These are phyloP conservation scores for Phialocephala sp. DNA, from an alignment of 2,329 filamentous ascomycete genomes.

Conservation along the genomic window DNA sequence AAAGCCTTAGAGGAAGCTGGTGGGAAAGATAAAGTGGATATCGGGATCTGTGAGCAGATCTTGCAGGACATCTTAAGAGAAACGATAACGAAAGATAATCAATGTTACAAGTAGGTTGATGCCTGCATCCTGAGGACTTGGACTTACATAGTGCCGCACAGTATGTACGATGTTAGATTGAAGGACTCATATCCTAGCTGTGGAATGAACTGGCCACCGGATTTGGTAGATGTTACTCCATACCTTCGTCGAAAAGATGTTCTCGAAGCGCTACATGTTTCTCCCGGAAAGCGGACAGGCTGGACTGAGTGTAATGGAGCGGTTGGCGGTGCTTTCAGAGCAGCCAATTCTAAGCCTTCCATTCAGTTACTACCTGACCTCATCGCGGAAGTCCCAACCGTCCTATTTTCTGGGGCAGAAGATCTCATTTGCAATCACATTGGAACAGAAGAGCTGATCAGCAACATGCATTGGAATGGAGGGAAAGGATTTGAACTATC, in stretches of 20 bases:
- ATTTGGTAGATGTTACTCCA: conserved; percentile 76
- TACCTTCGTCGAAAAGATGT: conserved; percentile 89
- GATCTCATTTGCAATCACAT: conserved; percentile 98
- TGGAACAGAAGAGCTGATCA: conserved; percentile 89
- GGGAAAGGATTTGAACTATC: conserved; percentile 89
- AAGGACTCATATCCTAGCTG: conserved; percentile 81
- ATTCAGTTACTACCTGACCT: conserved; percentile 78
- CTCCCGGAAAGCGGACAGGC: conserved; percentile 79
- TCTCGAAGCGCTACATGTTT: conserved; percentile 79
- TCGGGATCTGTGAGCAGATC: conserved; percentile 75
- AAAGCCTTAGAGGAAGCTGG: conserved; percentile 63
- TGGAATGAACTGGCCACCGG: conserved; percentile 98
- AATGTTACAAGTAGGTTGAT: conserved; percentile 69
- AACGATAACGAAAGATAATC: conserved; percentile 52
- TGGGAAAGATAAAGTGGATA: conserved; percentile 68
- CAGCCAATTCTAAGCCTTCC: conserved; percentile 73
- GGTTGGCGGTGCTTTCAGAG: conserved; percentile 75
- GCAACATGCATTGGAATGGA: conserved; percentile 89
- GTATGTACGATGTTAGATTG: conserved; percentile 93
- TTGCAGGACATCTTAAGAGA: conserved; percentile 73
- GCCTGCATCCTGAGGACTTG: background rate
- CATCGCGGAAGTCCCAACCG: conserved; percentile 75
- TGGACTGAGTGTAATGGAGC: conserved; percentile 90
- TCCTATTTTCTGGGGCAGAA: conserved; percentile 91
- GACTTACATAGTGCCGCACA: background rate